Evolutionary conservation across 2,329 filamentous ascomycete species (phyloP).

Genomic region (Alternaria consortialis): DNA sequence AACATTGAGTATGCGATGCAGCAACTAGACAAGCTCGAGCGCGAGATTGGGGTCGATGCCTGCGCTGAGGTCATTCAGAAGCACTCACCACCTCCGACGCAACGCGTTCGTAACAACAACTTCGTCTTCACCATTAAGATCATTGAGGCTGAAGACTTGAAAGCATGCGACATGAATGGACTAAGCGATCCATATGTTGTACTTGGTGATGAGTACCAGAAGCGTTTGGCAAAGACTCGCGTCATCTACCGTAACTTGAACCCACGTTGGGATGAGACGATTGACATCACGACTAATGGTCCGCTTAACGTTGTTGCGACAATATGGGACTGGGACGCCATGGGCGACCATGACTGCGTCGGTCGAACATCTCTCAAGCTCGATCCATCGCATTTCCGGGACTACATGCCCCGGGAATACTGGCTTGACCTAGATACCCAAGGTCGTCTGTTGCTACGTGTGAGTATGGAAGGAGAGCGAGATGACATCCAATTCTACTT

Average conservation of each 20-base stretch:
- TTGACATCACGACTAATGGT: constrained; percentile 92
- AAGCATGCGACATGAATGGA: constrained; percentile 95
- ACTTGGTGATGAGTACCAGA: constrained; percentile 96
- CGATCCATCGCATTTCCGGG: constrained; percentile 96
- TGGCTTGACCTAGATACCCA: constrained; percentile 98
- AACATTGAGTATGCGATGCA: constrained; percentile 95
- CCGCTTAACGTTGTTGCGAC: constrained; percentile 95
- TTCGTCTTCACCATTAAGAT: constrained; percentile 99
- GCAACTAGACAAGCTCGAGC: constrained; percentile 89
- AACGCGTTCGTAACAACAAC: constrained; percentile 75
- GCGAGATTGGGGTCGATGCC: constrained; percentile 87
- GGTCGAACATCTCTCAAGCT: constrained; percentile 96
- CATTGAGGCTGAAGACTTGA: constrained; percentile 95
- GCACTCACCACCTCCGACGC: constrained; percentile 75
- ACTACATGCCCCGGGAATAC: constrained; percentile 94
- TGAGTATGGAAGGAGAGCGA: constrained; percentile 98
- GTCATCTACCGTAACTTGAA: constrained; percentile 91
- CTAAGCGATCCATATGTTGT: constrained; percentile 97
- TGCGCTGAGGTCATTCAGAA: constrained; percentile 84
- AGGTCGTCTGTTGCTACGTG: constrained; percentile 84
- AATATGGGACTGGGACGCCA: constrained; percentile 97
- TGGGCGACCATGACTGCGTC: constrained; percentile 97
- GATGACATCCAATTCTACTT: constrained; percentile 99
- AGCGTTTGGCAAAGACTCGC: constrained; percentile 91
- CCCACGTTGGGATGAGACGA: constrained; percentile 95